A percentile compares a stretch with the other conserved stretches of the same genome.
Conservation (phyloP, 1,284 basidiomycete genomes). For the Ceratobasidium sp. region DNA sequence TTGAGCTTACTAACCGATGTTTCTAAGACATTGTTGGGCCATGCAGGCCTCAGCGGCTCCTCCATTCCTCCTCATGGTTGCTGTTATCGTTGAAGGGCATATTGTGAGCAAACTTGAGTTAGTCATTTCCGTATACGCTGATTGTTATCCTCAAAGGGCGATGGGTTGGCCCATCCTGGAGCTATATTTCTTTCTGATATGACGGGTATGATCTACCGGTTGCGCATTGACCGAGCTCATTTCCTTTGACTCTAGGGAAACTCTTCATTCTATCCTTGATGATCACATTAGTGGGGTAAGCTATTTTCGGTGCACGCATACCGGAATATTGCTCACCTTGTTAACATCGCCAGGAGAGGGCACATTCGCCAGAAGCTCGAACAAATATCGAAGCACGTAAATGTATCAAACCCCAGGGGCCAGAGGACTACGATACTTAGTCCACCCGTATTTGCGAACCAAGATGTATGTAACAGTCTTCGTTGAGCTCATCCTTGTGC, state of each 20-base stretch:
- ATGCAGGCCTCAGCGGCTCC: slow-evolving; percentile 30
- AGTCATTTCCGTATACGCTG: background rate
- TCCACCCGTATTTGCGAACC: background rate
- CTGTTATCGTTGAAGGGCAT: slow-evolving; percentile 14
- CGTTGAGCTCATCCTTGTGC: too few relatives aligned
- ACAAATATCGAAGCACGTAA: background rate
- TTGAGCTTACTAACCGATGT: background rate
- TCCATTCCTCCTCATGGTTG: slow-evolving; percentile 10
- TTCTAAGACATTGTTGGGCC: background rate
- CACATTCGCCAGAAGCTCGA: slow-evolving; percentile 35
- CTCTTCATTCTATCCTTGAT: slow-evolving; percentile 35
- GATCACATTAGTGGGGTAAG: slow-evolving; percentile 36
- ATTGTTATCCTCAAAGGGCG: background rate
- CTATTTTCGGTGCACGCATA: background rate
- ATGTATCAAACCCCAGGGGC: background rate
- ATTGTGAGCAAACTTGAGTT: background rate
- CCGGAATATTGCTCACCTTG: background rate
- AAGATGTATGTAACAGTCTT: background rate
- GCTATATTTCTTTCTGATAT: slow-evolving; percentile 12
- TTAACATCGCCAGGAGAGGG: slow-evolving; percentile 4
- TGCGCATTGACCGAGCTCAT: background rate
- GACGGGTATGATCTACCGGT: slow-evolving; percentile 3
- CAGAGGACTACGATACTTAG: background rate
- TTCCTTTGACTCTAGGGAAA: slow-evolving; percentile 12
- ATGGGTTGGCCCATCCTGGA: background rate